A percentile compares a stretch with the other conserved stretches of the same genome.
phyloP scores from a whole-genome alignment of 257 asterid genomes.

The Solanum ossicruentum region DNA sequence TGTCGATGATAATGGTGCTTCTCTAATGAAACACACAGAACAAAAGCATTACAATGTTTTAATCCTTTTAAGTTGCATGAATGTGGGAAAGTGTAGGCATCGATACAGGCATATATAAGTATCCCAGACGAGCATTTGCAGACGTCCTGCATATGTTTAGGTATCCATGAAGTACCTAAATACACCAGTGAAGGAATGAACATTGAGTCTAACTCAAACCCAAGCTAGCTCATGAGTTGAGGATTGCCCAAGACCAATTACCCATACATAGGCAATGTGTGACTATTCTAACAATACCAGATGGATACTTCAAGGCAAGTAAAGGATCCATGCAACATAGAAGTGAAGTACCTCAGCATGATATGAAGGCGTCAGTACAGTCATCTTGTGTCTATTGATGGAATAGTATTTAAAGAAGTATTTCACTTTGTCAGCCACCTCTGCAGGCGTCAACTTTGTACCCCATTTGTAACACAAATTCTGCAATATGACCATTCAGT shows the following conservation, averaged over 20 bases:
- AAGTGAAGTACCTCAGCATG: slow-evolving; percentile 61
- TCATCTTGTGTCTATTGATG: slow-evolving; percentile 92
- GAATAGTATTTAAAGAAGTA: slow-evolving; percentile 85
- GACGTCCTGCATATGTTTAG: neutral
- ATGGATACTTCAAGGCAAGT: neutral
- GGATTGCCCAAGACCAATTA: neutral
- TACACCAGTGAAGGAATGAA: neutral
- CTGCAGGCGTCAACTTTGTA: slow-evolving; percentile 51
- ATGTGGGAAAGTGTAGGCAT: neutral
- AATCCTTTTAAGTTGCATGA: neutral
- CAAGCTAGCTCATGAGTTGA: neutral
- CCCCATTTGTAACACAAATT: slow-evolving; percentile 97
- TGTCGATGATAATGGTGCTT: neutral
- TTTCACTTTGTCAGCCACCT: slow-evolving; percentile 82
- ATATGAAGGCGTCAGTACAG: slow-evolving; percentile 85
- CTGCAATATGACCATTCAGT: slow-evolving; percentile 19
- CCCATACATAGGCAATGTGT: neutral
- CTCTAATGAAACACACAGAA: neutral
- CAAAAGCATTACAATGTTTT: neutral
- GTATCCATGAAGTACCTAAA: neutral
- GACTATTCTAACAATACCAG: neutral
- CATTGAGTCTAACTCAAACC: neutral
- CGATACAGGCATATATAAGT: neutral
- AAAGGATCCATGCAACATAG: neutral
- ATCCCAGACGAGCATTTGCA: neutral